Base-by-base conservation (phyloP, 352 stramenopile genomes). In the Phytophthora colocasiae region DNA sequence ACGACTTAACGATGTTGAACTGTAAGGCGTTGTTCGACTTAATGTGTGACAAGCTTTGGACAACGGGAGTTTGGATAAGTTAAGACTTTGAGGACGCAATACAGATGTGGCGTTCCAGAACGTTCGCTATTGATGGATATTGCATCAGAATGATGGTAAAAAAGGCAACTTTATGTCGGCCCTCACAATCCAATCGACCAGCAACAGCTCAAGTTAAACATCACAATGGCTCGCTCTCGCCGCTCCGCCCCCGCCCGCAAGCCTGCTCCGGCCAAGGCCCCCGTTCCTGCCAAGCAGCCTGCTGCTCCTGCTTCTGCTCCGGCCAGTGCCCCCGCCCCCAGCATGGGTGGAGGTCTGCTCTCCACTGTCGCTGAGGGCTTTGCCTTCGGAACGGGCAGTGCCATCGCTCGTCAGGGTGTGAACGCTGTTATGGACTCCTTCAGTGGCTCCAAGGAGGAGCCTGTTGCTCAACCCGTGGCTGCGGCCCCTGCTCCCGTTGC, bases 361-460 rank as follows among this genome's bases (percentile, higher is more conserved):
- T 94, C 90, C 58, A 98, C 95, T 15, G 97, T 99, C 69, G 95
- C 90, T 0, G 93, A 99, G 66, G 96, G 97, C 57, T 98, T 99
- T 84, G 96, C 96, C 6, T 99, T 98, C 73, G 97, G 97, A 67
- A 98, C 95, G 12, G 97, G 96, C 70, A 98, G 87, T 26, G 93
- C 96, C 36, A 97, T 99, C 67, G 97, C 96, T 26, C 96, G 98
- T 53, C 90, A 88, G 53, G 94, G 81, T 11, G 88, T 95, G 40
- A 75, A 87, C 69, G 75, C 86, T 31, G 85, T 78, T 19, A 67
- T 81, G 10, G 76, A 92, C 64, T 85, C 82, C 41, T 89, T 96
- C 63, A 70, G 81, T 58, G 73, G 83, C 32, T 78, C 79, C 58
- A 72, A 79, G 32, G 79, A 80, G 52, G 75, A 87, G 22, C 56